These are phyloP conservation scores for Scalesia atractyloides DNA, from an alignment of 129 eudicot genomes.

Conservation along the genomic window DNA sequence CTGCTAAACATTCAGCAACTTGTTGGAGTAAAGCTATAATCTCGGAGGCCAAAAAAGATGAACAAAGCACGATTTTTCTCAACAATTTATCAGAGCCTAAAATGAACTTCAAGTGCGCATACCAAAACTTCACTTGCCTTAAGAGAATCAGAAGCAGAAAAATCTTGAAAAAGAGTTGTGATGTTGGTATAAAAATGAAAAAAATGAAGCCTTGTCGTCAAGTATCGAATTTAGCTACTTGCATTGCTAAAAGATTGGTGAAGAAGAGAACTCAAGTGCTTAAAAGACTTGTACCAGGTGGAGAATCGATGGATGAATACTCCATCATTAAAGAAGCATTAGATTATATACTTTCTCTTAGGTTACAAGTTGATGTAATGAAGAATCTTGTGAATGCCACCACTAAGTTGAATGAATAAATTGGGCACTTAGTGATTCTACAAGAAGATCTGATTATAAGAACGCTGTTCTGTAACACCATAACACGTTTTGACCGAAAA, in stretches of 20 bases:
- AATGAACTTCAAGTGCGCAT: background rate
- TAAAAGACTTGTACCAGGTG: conserved; percentile 78
- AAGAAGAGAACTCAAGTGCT: conserved; percentile 65
- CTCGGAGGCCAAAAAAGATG: conserved; percentile 33
- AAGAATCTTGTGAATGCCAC: conserved; percentile 49
- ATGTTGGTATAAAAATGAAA: conserved; percentile 24
- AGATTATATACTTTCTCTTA: conserved; percentile 64
- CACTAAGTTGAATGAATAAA: conserved; percentile 27
- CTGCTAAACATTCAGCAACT: conserved; percentile 45
- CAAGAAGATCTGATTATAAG: background rate
- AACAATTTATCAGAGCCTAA: conserved; percentile 27
- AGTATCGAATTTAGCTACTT: conserved; percentile 27
- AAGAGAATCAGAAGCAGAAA: conserved; percentile 48
- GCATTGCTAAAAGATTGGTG: conserved; percentile 62
- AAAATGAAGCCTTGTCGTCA: conserved; percentile 9
- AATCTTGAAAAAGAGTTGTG: conserved; percentile 43
- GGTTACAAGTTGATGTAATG: conserved; percentile 84
- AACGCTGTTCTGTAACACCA: too few relatives aligned
- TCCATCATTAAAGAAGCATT: conserved; percentile 67
- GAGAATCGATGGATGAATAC: conserved; percentile 62
- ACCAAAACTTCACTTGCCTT: conserved; percentile 14
- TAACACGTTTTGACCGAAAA: too few relatives aligned
- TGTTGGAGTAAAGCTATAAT: conserved; percentile 74
- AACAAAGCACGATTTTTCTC: conserved; percentile 18
- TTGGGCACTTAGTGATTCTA: background rate